Evolutionary conservation across 2,329 filamentous ascomycete species (phyloP).

Genomic region (Blumeria hordei): DNA sequence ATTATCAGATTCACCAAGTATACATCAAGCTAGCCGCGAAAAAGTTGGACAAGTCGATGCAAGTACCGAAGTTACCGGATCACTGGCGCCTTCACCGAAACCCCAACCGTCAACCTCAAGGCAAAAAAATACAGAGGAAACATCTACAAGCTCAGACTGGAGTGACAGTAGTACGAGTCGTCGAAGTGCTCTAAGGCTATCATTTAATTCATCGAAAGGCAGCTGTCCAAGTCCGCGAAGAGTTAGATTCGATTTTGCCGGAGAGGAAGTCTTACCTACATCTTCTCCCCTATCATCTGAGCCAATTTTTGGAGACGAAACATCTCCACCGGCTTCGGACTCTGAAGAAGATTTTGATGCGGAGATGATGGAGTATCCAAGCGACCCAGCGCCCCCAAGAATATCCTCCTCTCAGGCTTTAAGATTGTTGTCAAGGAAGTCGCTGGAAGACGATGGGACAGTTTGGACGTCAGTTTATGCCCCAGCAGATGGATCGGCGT

Average conservation of each 20-base stretch:
- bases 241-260: constrained; percentile 37
- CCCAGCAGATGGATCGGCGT: constrained; percentile 14
- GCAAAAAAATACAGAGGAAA: constrained; percentile 14
- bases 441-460: constrained; percentile 21
- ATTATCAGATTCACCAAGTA: not conserved
- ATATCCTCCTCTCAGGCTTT: constrained; percentile 31
- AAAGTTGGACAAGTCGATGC: constrained; percentile 2
- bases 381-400: constrained; percentile 24
- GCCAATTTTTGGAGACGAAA: constrained; percentile 4
- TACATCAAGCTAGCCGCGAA: not conserved
- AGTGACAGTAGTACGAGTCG: constrained; percentile 23
- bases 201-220: constrained; percentile 24
- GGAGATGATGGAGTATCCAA: constrained; percentile 14
- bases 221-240: constrained; percentile 27
- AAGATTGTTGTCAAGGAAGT: constrained; percentile 25
- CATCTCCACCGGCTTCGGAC: constrained; percentile 4
- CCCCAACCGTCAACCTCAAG: constrained; percentile 8
- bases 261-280: constrained; percentile 34
- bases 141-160: constrained; percentile 26
- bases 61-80: constrained; percentile 3
- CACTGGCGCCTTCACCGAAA: constrained; percentile 6
- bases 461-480: constrained; percentile 14
- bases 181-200: constrained; percentile 32
- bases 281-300: constrained; percentile 21
- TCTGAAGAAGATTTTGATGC: constrained; percentile 15